phyloP scores from a whole-genome alignment of 2,329 filamentous ascomycete species.

The Aureobasidium leucospermi region DNA sequence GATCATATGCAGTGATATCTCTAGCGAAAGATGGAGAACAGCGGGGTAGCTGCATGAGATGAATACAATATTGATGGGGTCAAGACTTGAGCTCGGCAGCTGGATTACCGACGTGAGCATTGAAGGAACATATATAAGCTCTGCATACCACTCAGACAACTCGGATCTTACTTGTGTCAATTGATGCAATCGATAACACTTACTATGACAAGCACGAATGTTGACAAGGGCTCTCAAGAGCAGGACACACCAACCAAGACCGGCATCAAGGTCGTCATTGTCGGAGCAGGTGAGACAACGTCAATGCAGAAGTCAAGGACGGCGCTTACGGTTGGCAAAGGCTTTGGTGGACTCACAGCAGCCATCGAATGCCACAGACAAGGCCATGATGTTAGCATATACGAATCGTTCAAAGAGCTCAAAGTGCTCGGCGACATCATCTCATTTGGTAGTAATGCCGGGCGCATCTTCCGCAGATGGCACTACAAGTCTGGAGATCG shows the following conservation, averaged over 20 bases:
- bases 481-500: conserved; percentile 8
- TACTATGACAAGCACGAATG: no score
- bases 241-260: conserved; percentile 23
- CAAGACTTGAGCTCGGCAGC: no score
- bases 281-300: conserved; percentile 23
- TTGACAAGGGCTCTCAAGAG: not conserved
- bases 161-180: no score
- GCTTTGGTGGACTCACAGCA: conserved; percentile 55
- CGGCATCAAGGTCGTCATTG: conserved; percentile 47
- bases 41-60: not conserved
- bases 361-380: conserved; percentile 57
- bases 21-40: not conserved
- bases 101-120: no score
- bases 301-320: not conserved
- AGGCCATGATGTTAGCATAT: conserved; percentile 52
- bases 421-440: conserved; percentile 57
- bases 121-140: no score
- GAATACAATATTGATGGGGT: no score
- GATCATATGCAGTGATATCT: no score
- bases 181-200: no score
- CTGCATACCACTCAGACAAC: no score
- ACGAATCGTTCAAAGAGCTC: conserved; percentile 50
- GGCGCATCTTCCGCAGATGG: conserved; percentile 55
- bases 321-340: conserved; percentile 32
- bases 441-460: conserved; percentile 53